A percentile compares a stretch with the other conserved stretches of the same genome.
Evolutionary conservation across 2,329 filamentous ascomycete species (phyloP).

Genomic region (Aspergillus neoniger): DNA sequence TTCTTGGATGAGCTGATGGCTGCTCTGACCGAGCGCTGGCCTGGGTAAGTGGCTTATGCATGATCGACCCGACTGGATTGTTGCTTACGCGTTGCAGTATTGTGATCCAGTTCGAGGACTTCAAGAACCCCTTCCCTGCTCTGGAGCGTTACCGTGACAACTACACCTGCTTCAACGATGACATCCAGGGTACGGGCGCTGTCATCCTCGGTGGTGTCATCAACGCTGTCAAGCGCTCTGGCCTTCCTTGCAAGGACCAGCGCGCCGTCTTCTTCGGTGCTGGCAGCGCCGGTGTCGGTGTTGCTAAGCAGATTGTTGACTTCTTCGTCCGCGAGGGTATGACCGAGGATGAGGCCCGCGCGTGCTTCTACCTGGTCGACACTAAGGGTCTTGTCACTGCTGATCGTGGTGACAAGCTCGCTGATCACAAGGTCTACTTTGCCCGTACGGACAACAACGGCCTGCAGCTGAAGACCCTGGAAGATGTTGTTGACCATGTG

Average conservation of each 20-base stretch:
- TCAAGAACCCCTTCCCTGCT: conserved; percentile 95
- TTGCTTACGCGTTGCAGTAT: conserved; percentile 50
- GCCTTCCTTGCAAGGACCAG: conserved; percentile 83
- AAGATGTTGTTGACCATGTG: conserved; percentile 91
- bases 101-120: conserved; percentile 94
- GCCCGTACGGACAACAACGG: conserved; percentile 66
- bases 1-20: conserved; percentile 98
- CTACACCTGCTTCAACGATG: conserved; percentile 97
- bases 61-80: conserved; percentile 15
- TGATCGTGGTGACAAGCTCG: conserved; percentile 90
- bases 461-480: conserved; percentile 71
- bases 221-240: conserved; percentile 77
- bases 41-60: conserved; percentile 52
- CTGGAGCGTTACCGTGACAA: conserved; percentile 83
- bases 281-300: conserved; percentile 92
- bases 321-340: conserved; percentile 93
- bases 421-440: conserved; percentile 79
- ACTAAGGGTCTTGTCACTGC: conserved; percentile 92
- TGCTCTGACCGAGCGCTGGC: conserved; percentile 76
- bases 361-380: conserved; percentile 97
- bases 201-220: conserved; percentile 86
- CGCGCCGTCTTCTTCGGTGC: conserved; percentile 95
- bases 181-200: conserved; percentile 95
- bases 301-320: conserved; percentile 96
- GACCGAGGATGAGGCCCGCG: conserved; percentile 79